These are phyloP conservation scores for Crithidia fasciculata DNA, from an alignment of 208 protist genomes.

Conservation along the genomic window DNA sequence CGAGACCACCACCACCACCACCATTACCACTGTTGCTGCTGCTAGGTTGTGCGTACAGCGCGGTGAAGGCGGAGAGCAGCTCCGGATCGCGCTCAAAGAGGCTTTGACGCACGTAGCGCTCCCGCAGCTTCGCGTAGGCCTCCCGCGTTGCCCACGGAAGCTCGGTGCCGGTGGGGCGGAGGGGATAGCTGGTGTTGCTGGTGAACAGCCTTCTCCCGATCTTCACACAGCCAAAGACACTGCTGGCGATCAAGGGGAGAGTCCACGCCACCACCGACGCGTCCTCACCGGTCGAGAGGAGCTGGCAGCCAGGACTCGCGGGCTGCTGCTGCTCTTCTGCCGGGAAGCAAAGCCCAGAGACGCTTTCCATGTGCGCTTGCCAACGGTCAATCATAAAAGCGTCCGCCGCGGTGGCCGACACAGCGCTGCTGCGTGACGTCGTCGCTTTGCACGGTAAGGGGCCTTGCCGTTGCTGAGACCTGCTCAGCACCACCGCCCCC, in stretches of 20 bases:
- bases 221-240: not conserved
- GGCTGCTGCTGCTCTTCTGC: not conserved
- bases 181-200: not conserved
- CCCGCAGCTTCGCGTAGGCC: constrained; percentile 21
- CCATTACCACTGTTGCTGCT: too few species aligned
- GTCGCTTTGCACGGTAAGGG: too few species aligned
- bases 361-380: constrained; percentile 64
- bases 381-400: constrained; percentile 67
- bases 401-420: constrained; percentile 28
- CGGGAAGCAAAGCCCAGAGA: constrained; percentile 42
- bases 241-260: constrained; percentile 3
- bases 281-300: constrained; percentile 30
- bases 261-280: constrained; percentile 17
- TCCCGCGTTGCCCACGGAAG: constrained; percentile 17
- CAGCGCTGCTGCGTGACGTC: too few species aligned
- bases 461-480: too few species aligned
- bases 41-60: constrained; percentile 14
- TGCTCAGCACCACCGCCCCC: constrained; percentile 1
- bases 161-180: constrained; percentile 4
- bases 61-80: constrained; percentile 9
- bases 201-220: not conserved
- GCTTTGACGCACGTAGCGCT: constrained; percentile 24
- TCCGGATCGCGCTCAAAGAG: constrained; percentile 13
- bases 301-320: not conserved
- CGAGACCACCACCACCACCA: too few species aligned